These are phyloP conservation scores for Rhodotorula sp. DNA, from an alignment of 1,284 basidiomycete genomes.

Conservation along the genomic window DNA sequence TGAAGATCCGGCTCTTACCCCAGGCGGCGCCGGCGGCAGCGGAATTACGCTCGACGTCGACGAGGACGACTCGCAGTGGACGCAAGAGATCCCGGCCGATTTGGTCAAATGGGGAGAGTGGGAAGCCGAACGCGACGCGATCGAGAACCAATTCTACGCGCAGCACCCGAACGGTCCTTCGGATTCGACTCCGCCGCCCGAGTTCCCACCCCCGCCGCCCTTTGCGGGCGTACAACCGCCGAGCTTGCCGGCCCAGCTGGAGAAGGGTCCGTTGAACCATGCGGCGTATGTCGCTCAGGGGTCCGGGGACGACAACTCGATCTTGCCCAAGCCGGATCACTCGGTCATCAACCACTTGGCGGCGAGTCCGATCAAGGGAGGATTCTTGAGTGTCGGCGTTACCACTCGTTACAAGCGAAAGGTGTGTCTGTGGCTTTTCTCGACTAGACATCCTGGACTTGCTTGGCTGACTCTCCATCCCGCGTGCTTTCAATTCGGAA, in stretches of 20 bases:
- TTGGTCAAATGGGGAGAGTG: slow-evolving; percentile 45
- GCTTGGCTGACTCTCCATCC: too few species aligned
- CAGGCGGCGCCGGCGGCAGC: not conserved
- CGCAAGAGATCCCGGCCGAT: slow-evolving; percentile 48
- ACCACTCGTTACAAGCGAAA: slow-evolving; percentile 93
- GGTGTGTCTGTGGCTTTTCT: slow-evolving; percentile 52
- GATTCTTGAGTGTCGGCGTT: slow-evolving; percentile 87
- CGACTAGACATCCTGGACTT: not conserved
- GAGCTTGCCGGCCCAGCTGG: slow-evolving; percentile 80
- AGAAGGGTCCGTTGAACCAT: slow-evolving; percentile 85
- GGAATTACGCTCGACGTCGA: slow-evolving; percentile 1
- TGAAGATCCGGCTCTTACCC: slow-evolving; percentile 1
- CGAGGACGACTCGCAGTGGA: slow-evolving; percentile 45
- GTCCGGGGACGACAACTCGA: slow-evolving; percentile 80
- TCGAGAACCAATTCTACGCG: slow-evolving; percentile 38
- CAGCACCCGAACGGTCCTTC: slow-evolving; percentile 16
- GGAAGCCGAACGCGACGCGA: slow-evolving; percentile 41
- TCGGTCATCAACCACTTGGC: slow-evolving; percentile 93
- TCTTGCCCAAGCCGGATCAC: slow-evolving; percentile 90
- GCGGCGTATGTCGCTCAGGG: slow-evolving; percentile 45
- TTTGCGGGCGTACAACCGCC: slow-evolving; percentile 63
- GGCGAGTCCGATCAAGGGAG: slow-evolving; percentile 92
- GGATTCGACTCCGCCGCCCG: slow-evolving; percentile 9
- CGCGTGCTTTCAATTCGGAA: not conserved
- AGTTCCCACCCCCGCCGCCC: slow-evolving; percentile 29